phyloP scores from a whole-genome alignment of 2,329 filamentous ascomycete species.

The Cucurbitaria berberidis region DNA sequence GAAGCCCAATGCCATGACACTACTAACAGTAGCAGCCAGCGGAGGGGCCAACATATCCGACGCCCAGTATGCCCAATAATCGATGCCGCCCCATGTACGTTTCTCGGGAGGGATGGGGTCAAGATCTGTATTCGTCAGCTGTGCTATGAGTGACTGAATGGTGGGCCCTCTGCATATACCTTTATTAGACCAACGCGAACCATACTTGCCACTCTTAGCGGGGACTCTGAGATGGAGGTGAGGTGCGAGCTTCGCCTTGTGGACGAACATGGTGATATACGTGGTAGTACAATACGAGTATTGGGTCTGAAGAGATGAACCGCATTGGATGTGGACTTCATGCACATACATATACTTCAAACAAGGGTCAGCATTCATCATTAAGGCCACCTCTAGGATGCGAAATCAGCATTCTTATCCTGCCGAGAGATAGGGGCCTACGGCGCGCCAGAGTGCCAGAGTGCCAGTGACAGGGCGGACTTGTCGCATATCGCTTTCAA shows the following conservation, averaged over 20 bases:
- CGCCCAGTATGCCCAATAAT: constrained; percentile 59
- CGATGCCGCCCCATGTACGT: constrained; percentile 54
- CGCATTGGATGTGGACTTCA: background rate
- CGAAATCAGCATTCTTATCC: constrained; percentile 3
- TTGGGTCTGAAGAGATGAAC: too few relatives aligned
- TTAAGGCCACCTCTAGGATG: background rate
- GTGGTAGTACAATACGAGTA: background rate
- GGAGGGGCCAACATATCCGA: constrained; percentile 56
- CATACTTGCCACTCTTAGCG: constrained; percentile 49
- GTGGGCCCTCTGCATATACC: constrained; percentile 24
- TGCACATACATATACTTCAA: constrained; percentile 1
- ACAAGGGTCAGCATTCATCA: background rate
- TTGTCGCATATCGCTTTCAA: background rate
- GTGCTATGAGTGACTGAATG: fast-evolving
- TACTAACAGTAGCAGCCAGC: constrained; percentile 48
- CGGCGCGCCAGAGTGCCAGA: constrained; percentile 16
- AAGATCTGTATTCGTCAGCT: constrained; percentile 29
- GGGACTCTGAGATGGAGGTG: constrained; percentile 49
- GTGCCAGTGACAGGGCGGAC: constrained; percentile 2
- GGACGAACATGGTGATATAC: constrained; percentile 34
- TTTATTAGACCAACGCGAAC: constrained; percentile 58
- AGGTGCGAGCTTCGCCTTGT: constrained; percentile 48
- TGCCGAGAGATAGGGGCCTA: constrained; percentile 23
- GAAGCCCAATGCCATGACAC: constrained; percentile 54
- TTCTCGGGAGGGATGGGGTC: constrained; percentile 51